Conservation (phyloP, 139 green algal species). For the Micractinium conductrix region DNA sequence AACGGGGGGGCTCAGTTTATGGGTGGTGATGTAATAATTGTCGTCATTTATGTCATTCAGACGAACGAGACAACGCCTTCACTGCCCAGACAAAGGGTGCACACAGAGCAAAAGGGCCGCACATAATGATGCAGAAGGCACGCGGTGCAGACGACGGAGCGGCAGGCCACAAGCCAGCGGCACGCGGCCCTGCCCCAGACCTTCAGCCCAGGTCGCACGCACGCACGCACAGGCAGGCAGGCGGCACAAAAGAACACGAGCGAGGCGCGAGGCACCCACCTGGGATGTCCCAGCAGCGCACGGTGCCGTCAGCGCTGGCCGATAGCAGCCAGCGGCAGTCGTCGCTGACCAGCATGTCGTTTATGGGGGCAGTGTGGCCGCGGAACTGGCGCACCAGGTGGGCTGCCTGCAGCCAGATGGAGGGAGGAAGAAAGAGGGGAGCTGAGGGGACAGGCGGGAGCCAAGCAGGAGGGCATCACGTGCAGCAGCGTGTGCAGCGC, state of each 20-base stretch:
- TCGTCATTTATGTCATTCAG: conserved; percentile 53
- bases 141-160: no score
- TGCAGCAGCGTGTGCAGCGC: no score
- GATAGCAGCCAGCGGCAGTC: conserved; percentile 94
- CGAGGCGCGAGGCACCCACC: conserved; percentile 28
- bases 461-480: background rate
- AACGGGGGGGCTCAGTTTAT: conserved; percentile 52
- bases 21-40: conserved; percentile 57
- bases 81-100: conserved; percentile 2
- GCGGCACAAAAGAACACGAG: no score
- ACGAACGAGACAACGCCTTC: conserved; percentile 61
- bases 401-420: conserved; percentile 26
- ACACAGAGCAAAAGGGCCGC: background rate
- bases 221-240: no score
- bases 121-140: no score
- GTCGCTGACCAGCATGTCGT: conserved; percentile 69
- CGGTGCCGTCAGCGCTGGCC: conserved; percentile 82
- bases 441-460: background rate
- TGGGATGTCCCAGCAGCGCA: conserved; percentile 94
- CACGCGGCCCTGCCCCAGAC: no score
- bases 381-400: conserved; percentile 85
- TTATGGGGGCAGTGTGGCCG: conserved; percentile 87
- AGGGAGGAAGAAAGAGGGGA: background rate
- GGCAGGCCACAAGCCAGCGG: no score
- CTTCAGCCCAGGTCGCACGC: background rate